Conservation (phyloP, 441 rosid genomes). For the Pelargonium citronellum region DNA sequence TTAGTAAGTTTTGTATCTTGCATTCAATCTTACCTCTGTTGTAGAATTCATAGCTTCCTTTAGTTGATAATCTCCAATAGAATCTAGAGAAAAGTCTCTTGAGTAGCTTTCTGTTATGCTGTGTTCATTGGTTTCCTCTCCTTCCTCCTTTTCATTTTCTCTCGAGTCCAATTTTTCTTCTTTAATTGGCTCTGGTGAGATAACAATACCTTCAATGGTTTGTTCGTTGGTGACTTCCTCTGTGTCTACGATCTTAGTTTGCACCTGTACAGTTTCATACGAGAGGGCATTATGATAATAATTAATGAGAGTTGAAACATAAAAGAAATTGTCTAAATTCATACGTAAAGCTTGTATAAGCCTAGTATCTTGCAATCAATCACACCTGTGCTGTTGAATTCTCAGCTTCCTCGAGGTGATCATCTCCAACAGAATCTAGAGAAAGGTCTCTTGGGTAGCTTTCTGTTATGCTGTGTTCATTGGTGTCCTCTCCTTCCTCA, state of each 20-base stretch:
- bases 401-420: not conserved
- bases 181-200: no score
- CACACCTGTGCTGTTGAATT: not conserved
- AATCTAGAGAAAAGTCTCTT: slow-evolving; percentile 5
- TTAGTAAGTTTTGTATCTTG: not conserved
- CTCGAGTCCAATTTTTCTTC: no score
- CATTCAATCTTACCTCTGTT: slow-evolving; percentile 24
- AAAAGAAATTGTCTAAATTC: not conserved
- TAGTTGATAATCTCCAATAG: slow-evolving; percentile 6
- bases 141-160: no score
- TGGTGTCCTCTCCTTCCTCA: not conserved
- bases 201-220: no score
- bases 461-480: not conserved
- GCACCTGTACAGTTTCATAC: no score
- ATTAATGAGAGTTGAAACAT: no score
- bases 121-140: no score
- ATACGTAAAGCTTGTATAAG: not conserved
- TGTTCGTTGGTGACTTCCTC: no score
- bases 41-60: slow-evolving; percentile 12
- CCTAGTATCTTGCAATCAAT: not conserved
- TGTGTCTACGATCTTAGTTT: no score
- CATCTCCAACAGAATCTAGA: not conserved
- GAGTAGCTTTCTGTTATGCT: no score
- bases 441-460: not conserved
- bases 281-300: no score